phyloP scores from a whole-genome alignment of 1,284 basidiomycete species.

The Meira nashicola region DNA sequence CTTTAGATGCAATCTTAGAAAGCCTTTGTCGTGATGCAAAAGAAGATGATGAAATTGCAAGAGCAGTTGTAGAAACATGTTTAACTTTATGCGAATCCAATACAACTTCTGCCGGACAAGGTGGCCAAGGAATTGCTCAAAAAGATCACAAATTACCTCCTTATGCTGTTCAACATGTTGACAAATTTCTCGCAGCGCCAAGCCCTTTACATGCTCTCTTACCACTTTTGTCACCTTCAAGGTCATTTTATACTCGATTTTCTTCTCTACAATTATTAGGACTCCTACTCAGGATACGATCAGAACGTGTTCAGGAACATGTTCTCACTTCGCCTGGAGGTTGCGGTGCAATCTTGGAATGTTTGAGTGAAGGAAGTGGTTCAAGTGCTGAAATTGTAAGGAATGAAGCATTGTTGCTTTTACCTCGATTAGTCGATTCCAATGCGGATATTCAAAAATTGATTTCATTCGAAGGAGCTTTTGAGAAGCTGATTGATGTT shows the following conservation, averaged over 20 bases:
- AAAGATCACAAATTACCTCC: slow-evolving; percentile 11
- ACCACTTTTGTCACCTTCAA: slow-evolving; percentile 56
- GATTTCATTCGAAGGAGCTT: slow-evolving; percentile 91
- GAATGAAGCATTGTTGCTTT: slow-evolving; percentile 63
- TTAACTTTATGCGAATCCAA: slow-evolving; percentile 37
- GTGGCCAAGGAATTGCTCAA: slow-evolving; percentile 1
- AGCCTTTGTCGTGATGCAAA: slow-evolving; percentile 31
- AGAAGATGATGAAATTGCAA: slow-evolving; percentile 37
- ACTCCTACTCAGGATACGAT: slow-evolving; percentile 65
- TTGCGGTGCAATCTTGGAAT: slow-evolving; percentile 65
- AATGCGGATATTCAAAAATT: slow-evolving; percentile 95
- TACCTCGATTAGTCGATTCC: slow-evolving; percentile 74
- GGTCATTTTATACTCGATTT: slow-evolving; percentile 77
- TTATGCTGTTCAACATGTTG: slow-evolving; percentile 13
- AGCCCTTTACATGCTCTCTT: slow-evolving; percentile 73
- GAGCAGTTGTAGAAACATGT: slow-evolving; percentile 37
- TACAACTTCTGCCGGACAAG: slow-evolving; percentile 9
- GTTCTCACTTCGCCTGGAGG: slow-evolving; percentile 78
- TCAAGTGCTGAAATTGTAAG: slow-evolving; percentile 49
- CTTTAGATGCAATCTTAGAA: slow-evolving; percentile 31
- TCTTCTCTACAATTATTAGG: slow-evolving; percentile 79
- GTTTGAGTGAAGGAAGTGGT: slow-evolving; percentile 52
- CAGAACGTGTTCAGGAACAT: slow-evolving; percentile 75
- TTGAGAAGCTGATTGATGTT: slow-evolving; percentile 89
- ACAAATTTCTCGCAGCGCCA: slow-evolving; percentile 64